A percentile compares a stretch with the other conserved stretches of the same genome.
Evolutionary conservation across 768 basidiomycete species (phyloP).

Genomic region (Podaxis sp.): DNA sequence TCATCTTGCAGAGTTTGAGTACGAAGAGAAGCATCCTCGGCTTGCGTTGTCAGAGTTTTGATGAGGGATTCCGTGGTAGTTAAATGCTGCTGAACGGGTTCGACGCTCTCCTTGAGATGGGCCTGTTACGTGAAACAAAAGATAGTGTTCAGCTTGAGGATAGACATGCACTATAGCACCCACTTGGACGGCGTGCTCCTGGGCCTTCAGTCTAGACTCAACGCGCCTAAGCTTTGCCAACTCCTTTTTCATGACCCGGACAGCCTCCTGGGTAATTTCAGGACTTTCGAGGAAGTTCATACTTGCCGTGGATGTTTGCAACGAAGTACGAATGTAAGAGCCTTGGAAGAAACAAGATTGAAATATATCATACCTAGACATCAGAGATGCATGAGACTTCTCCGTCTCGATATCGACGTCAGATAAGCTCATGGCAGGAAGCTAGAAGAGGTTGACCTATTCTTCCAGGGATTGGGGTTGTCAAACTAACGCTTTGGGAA

Average conservation of each 20-base stretch:
- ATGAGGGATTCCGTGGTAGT: neutral
- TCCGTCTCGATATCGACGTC: too few relatives aligned
- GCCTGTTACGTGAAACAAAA: neutral
- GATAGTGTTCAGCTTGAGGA: neutral
- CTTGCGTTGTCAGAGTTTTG: neutral
- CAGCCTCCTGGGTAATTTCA: neutral
- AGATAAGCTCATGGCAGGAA: too few relatives aligned
- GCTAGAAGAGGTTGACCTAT: too few relatives aligned
- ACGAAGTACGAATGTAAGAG: neutral
- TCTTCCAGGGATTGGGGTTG: too few relatives aligned
- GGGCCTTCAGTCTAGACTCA: neutral
- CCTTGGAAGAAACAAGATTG: too few relatives aligned
- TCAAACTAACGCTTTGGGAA: too few relatives aligned
- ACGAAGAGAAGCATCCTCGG: neutral
- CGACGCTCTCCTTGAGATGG: neutral
- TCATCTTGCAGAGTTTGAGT: neutral
- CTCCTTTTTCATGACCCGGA: neutral
- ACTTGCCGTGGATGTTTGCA: neutral
- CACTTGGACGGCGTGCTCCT: neutral
- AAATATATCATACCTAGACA: too few relatives aligned
- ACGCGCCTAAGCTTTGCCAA: neutral
- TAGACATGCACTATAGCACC: neutral
- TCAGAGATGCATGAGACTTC: too few relatives aligned
- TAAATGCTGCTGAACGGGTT: neutral
- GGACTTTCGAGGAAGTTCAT: slow-evolving; percentile 7